phyloP scores from a whole-genome alignment of 208 protist species.

The Naegleria fowleri region DNA sequence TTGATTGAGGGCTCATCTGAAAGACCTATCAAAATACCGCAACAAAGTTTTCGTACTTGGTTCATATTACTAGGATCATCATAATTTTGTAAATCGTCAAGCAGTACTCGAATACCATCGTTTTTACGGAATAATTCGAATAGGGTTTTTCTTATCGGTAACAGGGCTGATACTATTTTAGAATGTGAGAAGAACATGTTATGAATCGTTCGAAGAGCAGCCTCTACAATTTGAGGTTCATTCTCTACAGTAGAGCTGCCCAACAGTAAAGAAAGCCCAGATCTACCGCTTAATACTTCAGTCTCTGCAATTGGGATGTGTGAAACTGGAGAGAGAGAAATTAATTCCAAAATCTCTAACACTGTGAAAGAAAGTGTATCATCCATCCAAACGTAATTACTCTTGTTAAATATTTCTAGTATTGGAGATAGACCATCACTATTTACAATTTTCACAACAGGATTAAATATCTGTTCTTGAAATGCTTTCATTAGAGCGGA shows the following conservation, averaged over 20 bases:
- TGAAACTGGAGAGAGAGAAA: background rate
- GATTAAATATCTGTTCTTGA: background rate
- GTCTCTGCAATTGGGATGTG: background rate
- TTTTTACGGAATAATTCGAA: conserved; percentile 1
- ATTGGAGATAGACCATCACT: background rate
- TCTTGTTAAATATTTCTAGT: background rate
- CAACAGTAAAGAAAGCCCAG: background rate
- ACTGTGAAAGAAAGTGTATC: background rate
- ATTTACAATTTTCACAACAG: background rate
- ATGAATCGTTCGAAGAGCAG: background rate
- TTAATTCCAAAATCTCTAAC: background rate
- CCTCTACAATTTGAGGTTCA: background rate
- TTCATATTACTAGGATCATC: background rate
- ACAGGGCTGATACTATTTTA: background rate
- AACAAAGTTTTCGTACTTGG: conserved; percentile 31
- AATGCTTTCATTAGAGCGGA: background rate
- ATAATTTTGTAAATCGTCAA: background rate
- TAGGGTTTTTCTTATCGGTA: background rate
- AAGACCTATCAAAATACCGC: conserved; percentile 38
- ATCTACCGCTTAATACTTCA: background rate
- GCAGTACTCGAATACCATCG: background rate
- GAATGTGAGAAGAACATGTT: background rate
- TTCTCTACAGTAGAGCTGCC: background rate
- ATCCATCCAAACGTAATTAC: background rate
- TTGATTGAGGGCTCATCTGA: conserved; percentile 39